Evolutionary conservation across 2,329 filamentous ascomycete genomes (phyloP), one percentile per base, ranked within the genome.

Genomic region (Pseudogymnoascus destructans): DNA sequence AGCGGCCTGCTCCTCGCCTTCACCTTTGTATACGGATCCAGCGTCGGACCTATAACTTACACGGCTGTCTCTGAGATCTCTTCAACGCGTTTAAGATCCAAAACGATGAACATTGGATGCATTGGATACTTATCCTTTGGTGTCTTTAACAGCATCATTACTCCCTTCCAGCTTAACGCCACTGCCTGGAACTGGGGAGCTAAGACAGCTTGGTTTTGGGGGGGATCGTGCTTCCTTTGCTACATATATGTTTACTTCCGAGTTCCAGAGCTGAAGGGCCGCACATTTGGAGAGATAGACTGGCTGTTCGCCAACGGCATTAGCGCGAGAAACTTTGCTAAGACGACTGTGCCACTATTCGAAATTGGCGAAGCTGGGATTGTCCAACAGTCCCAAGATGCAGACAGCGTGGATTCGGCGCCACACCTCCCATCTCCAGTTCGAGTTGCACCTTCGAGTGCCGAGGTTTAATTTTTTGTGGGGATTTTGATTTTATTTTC

Each of bases 161-260:
- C 89, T 0, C 90, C 90, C 0, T 95, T 95, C 73, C 95, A 95
- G 90, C 78, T 95, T 40, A 95, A 95, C 73, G 89, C 90, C 0
- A 78, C 76, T 1, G 86, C 82, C 0, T 95, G 91, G 90, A 76
- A 95, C 71, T 95, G 89, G 90, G 78, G 81, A 62, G 92, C 91
- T 72, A 91, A 79, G 66, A 80, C 89, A 0, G 89, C 89, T 35
- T 92, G 93, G 73, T 69, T 69, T 61, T 70, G 67, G 95, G 95
- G 75, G 89, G 89, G 87, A 72, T 79, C 77, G 84, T 82, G 11
- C 64, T 68, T 74, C 40, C 57, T 70, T 5, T 73, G 74, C 52
- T 66, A 74, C 2, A 87, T 84, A 0, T 84, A 89, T 59, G 92
- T 87, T 72, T 92, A 82, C 68, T 91, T 90, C 75, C 79, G 87